Evolutionary conservation across 148 eudicot species (phyloP).

Genomic region (Chenopodium berlandieri): DNA sequence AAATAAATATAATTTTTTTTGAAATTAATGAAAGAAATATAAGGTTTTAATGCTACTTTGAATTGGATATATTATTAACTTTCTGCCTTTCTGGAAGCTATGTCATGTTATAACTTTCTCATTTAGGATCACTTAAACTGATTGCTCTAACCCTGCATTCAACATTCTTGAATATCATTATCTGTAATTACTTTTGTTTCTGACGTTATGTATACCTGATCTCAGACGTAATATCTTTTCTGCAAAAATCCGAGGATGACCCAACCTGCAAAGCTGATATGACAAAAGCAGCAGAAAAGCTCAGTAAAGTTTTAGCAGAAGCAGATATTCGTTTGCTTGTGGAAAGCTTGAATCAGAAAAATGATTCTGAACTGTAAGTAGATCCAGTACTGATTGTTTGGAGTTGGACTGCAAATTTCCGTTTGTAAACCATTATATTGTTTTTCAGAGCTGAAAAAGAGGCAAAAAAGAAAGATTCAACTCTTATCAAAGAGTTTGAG

Average conservation of each 20-base stretch:
- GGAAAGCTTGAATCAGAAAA: constrained; percentile 54
- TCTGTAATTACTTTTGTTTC: neutral
- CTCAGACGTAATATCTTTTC: constrained; percentile 57
- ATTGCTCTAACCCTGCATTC: neutral
- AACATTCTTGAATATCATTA: neutral
- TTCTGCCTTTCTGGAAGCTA: neutral
- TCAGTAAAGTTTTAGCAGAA: constrained; percentile 61
- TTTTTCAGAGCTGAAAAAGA: constrained; percentile 68
- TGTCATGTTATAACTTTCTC: neutral
- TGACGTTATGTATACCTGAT: neutral
- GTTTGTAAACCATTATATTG: constrained; percentile 9
- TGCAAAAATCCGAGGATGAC: constrained; percentile 46
- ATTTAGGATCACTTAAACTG: neutral
- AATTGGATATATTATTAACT: neutral
- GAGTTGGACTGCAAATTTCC: neutral
- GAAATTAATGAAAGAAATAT: neutral
- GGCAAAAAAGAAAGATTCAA: constrained; percentile 44
- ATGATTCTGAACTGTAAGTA: constrained; percentile 65
- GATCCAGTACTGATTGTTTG: neutral
- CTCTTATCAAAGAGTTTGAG: constrained; percentile 69
- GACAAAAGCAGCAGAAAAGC: constrained; percentile 65
- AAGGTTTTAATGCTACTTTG: neutral
- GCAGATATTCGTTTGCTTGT: constrained; percentile 71
- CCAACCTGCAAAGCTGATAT: constrained; percentile 40
- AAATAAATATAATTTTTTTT: neutral